Evolutionary conservation across 2,329 filamentous ascomycete genomes (phyloP), one percentile per base, ranked within the genome.

Genomic region (Lecanicillium sp.): DNA sequence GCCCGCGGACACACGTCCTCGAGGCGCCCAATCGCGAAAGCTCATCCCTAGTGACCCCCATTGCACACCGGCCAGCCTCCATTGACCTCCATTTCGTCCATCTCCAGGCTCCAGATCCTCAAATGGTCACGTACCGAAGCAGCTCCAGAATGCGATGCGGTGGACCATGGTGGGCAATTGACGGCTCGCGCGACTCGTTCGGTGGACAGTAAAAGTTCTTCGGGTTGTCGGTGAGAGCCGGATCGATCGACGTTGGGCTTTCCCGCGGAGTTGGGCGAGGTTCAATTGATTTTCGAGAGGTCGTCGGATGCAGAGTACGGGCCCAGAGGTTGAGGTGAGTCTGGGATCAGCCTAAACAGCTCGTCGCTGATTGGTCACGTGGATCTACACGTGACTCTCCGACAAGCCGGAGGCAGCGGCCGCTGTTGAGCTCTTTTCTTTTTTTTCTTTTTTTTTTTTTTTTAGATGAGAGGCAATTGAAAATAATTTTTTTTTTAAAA

Each of bases 111-210:
- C 48, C 29, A 44, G 42, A 54, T 52, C 49, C 48, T 37, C 15
- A 5, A 39, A 47, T 37, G 45, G 58, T 39, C 55, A 74, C 78
- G 63, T 82, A 96, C 91, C 91, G 81, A 96, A 95, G 76, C 86
- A 86, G 70, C 79, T 77, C 87, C 87, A 91, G 77, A 91, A 90
- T 67, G 89, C 73, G 67, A 90, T 75, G 64, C 79, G 76, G 70
- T 72, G 69, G 54, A 81, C 77, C 78, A 81, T 82, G 58, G 58
- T 73, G 66, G 57, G 55, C 58, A 30, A 36, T 48, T 46, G 24
- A 26, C 23, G 32, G 12, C 32, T 15, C 32, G 6, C 17, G 32
- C 14, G 47, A 33, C 54, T 58, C 33, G 46, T 32, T 51, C 24
- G 36, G 48, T n/a, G n/a, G n/a, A n/a, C n/a, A n/a, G n/a, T n/a